Conservation (phyloP, 495 filamentous ascomycete species). For the Penicillium canescens region DNA sequence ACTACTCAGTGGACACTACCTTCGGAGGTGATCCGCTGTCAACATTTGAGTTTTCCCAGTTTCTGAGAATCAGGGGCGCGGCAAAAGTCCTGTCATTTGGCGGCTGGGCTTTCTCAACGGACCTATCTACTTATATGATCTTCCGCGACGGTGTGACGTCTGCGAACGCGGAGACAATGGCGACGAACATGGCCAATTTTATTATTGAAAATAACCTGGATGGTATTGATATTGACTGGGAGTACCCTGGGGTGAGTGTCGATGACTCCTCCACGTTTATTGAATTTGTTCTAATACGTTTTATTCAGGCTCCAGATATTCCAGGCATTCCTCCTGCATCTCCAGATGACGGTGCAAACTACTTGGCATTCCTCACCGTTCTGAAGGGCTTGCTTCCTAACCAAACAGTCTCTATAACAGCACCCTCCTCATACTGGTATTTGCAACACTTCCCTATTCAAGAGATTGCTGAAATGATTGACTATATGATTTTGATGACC, state of each 20-base stretch:
- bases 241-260: slow-evolving; percentile 36
- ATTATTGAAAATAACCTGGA: slow-evolving; percentile 27
- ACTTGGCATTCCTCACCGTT: not conserved
- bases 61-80: slow-evolving; percentile 17
- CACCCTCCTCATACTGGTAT: slow-evolving; percentile 37
- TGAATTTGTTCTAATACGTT: not conserved
- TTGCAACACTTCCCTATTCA: slow-evolving; percentile 29
- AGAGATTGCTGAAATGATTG: slow-evolving; percentile 16
- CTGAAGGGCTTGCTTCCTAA: not conserved
- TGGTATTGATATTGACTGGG: slow-evolving; percentile 32
- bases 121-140: slow-evolving; percentile 25
- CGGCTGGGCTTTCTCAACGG: slow-evolving; percentile 32
- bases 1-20: too few species aligned
- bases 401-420: slow-evolving; percentile 17
- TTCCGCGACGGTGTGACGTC: slow-evolving; percentile 30
- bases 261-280: too few species aligned
- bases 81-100: slow-evolving; percentile 47
- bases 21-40: slow-evolving; percentile 3
- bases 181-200: slow-evolving; percentile 28
- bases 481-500: slow-evolving; percentile 39
- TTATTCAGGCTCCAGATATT: not conserved
- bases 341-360: slow-evolving; percentile 1
- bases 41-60: slow-evolving; percentile 15
- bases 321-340: not conserved
- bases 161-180: slow-evolving; percentile 28